phyloP scores from a whole-genome alignment of 2,329 filamentous ascomycete genomes.

The Waltergamsia citrina region DNA sequence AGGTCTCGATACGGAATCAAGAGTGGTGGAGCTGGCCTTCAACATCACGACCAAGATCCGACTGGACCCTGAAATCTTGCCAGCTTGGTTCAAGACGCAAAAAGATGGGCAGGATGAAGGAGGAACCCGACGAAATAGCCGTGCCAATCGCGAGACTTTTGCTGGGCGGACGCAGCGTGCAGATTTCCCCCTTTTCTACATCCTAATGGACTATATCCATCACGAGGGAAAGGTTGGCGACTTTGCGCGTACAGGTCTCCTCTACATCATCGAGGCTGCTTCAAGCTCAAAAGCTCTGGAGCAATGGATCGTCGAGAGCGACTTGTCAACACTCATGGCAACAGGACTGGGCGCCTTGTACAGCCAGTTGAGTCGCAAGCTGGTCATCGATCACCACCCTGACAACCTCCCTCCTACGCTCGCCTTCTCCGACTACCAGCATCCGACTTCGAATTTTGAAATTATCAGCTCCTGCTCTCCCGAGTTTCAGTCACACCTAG shows the following conservation, averaged over 20 bases:
- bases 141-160: slow-evolving; percentile 78
- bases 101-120: slow-evolving; percentile 15
- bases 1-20: slow-evolving; percentile 72
- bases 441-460: slow-evolving; percentile 58
- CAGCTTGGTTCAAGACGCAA: slow-evolving; percentile 75
- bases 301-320: slow-evolving; percentile 95
- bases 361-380: slow-evolving; percentile 61
- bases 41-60: slow-evolving; percentile 95
- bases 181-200: slow-evolving; percentile 92
- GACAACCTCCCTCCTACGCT: slow-evolving; percentile 75
- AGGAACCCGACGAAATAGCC: slow-evolving; percentile 37
- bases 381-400: slow-evolving; percentile 69
- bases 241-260: slow-evolving; percentile 84
- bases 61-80: slow-evolving; percentile 74
- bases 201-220: slow-evolving; percentile 93
- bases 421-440: slow-evolving; percentile 79
- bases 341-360: slow-evolving; percentile 77
- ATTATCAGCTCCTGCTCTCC: slow-evolving; percentile 65
- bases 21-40: slow-evolving; percentile 88
- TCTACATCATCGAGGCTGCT: slow-evolving; percentile 93
- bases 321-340: slow-evolving; percentile 93
- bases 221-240: slow-evolving; percentile 91
- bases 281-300: slow-evolving; percentile 75
- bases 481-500: slow-evolving; percentile 76
- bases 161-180: slow-evolving; percentile 79